Evolutionary conservation across 805 yeast genomes (phyloP).

Genomic region (Saccharomycopsis capsularis): DNA sequence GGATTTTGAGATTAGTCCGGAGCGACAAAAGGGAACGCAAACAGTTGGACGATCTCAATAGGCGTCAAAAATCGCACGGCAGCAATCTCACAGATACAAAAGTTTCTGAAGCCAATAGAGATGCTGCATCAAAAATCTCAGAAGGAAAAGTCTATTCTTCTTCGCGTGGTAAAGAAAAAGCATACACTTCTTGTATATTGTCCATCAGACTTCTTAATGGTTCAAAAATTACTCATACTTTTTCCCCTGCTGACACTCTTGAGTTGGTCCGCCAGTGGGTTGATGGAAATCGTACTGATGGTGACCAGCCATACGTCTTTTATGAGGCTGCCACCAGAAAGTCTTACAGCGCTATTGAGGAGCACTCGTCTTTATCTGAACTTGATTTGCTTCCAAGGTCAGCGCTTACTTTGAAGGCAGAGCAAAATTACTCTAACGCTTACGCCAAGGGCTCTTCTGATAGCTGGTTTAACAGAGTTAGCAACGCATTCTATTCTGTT

Average conservation of each 20-base stretch:
- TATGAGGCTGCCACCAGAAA: constrained; percentile 54
- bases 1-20: constrained; percentile 46
- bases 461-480: constrained; percentile 30
- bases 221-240: constrained; percentile 44
- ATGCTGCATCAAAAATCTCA: neutral
- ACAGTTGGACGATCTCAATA: constrained; percentile 8
- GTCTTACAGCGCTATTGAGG: constrained; percentile 57
- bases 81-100: neutral
- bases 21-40: constrained; percentile 47
- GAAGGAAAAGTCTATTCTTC: neutral
- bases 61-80: neutral
- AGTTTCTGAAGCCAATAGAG: neutral
- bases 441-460: constrained; percentile 23
- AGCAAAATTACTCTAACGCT: constrained; percentile 29
- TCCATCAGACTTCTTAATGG: constrained; percentile 69
- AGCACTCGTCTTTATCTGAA: constrained; percentile 43
- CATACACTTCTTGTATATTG: constrained; percentile 27
- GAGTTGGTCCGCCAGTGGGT: constrained; percentile 57
- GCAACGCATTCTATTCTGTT: constrained; percentile 30
- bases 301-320: constrained; percentile 37
- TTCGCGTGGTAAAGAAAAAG: neutral
- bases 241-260: constrained; percentile 40
- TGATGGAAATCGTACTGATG: constrained; percentile 43
- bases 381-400: constrained; percentile 67
- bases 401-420: constrained; percentile 66